Evolutionary conservation across 2,329 filamentous ascomycete species (phyloP).

Genomic region (Nemania sp.): DNA sequence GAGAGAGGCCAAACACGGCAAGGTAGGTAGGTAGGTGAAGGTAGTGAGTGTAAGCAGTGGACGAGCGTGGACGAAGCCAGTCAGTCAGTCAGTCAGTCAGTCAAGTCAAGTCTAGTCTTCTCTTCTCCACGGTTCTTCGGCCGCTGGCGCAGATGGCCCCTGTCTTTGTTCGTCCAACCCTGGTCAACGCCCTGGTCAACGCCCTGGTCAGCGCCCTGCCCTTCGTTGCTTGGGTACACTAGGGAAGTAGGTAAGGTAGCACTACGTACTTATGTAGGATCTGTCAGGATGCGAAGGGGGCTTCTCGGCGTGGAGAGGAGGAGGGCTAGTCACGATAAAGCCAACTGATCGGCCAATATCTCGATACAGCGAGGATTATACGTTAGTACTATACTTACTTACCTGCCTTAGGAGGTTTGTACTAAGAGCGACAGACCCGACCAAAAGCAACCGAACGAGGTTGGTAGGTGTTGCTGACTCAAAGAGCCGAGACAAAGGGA

Average conservation of each 20-base stretch:
- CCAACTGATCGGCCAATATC: background rate
- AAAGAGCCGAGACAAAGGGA: constrained; percentile 10
- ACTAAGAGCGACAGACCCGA: no score
- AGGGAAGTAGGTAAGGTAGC: background rate
- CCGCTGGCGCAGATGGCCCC: constrained; percentile 21
- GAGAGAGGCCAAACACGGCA: no score
- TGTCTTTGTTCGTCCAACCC: constrained; percentile 20
- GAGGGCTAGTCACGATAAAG: constrained; percentile 16
- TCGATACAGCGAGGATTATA: no score
- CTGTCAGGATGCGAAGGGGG: constrained; percentile 14
- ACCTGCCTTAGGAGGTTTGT: no score
- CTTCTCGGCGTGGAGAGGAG: constrained; percentile 7
- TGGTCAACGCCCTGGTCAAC: constrained; percentile 3
- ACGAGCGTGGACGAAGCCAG: background rate
- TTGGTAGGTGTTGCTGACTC: constrained; percentile 7
- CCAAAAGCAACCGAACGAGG: constrained; percentile 4
- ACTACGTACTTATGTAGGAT: constrained; percentile 20
- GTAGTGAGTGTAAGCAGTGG: no score
- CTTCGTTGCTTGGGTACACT: background rate
- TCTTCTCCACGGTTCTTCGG: constrained; percentile 24
- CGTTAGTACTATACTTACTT: no score
- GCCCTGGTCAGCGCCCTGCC: constrained; percentile 4
- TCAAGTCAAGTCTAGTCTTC: no score
- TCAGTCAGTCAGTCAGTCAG: no score
- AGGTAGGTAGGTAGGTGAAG: no score